Evolutionary conservation across 257 asterid species (phyloP).

Genomic region (Plantago ovata): DNA sequence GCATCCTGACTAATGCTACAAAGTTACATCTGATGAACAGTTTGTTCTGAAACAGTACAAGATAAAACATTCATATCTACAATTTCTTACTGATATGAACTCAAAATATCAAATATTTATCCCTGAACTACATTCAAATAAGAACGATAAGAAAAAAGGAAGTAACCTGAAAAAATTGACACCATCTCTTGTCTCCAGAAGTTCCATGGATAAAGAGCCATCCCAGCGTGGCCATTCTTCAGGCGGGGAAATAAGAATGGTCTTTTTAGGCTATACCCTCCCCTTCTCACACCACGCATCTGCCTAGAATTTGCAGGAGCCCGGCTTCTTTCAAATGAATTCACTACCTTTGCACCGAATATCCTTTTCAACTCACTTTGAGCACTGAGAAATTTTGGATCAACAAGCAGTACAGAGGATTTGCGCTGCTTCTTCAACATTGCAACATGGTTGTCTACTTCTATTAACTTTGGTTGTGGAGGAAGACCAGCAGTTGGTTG

Average conservation of each 20-base stretch:
- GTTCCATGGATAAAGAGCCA: constrained; percentile 90
- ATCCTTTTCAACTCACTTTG: constrained; percentile 91
- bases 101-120: no score
- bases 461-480: constrained; percentile 28
- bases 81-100: no score
- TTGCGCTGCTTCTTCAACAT: constrained; percentile 35
- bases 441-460: constrained; percentile 27
- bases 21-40: no score
- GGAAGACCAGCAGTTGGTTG: constrained; percentile 28
- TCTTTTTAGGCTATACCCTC: constrained; percentile 62
- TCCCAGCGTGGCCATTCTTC: constrained; percentile 98
- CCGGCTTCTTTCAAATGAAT: constrained; percentile 59
- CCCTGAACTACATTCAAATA: no score
- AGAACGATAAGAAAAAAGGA: not conserved
- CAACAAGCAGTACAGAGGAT: constrained; percentile 56
- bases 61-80: no score
- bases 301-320: constrained; percentile 57
- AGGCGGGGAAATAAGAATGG: constrained; percentile 73
- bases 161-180: constrained; percentile 70
- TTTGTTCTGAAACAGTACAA: no score
- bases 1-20: no score
- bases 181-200: constrained; percentile 58
- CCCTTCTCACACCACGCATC: constrained; percentile 69
- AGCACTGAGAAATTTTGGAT: constrained; percentile 79
- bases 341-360: constrained; percentile 86